phyloP scores from a whole-genome alignment of 2,329 filamentous ascomycete species.

The Fusarium ambrosium region DNA sequence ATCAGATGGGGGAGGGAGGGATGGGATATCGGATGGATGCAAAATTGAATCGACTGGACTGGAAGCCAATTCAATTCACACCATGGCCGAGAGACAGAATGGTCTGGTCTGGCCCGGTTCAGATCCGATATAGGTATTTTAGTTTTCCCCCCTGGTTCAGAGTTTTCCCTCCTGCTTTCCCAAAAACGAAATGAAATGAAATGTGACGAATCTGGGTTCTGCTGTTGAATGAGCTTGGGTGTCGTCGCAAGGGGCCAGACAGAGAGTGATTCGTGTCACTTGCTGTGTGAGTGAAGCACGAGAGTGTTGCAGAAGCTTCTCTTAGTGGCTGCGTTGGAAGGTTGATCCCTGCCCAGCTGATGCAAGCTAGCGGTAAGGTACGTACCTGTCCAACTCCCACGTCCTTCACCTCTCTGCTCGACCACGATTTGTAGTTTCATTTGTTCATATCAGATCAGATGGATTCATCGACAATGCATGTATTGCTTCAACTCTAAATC shows the following conservation, averaged over 20 bases:
- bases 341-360: constrained; percentile 38
- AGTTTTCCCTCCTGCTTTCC: not conserved
- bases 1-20: constrained; percentile 17
- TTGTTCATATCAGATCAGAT: not conserved
- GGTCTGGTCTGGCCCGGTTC: not conserved
- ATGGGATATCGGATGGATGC: constrained; percentile 16
- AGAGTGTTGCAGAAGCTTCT: constrained; percentile 6
- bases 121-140: not conserved
- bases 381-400: constrained; percentile 10
- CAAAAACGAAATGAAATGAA: not conserved
- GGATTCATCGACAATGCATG: not conserved
- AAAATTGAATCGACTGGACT: constrained; percentile 4
- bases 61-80: constrained; percentile 21
- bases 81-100: constrained; percentile 22
- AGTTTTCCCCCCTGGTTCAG: not conserved
- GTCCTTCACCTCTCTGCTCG: not conserved
- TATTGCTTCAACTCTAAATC: not conserved
- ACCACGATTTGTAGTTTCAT: not conserved
- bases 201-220: constrained; percentile 4
- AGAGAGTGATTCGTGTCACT: constrained; percentile 33
- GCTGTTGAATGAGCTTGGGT: constrained; percentile 1
- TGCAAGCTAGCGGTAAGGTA: not conserved
- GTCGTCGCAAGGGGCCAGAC: constrained; percentile 16
- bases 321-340: constrained; percentile 11
- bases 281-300: constrained; percentile 9